Evolutionary conservation across 2,329 filamentous ascomycete genomes (phyloP).

Genomic region (Trichoderma guizhouense): DNA sequence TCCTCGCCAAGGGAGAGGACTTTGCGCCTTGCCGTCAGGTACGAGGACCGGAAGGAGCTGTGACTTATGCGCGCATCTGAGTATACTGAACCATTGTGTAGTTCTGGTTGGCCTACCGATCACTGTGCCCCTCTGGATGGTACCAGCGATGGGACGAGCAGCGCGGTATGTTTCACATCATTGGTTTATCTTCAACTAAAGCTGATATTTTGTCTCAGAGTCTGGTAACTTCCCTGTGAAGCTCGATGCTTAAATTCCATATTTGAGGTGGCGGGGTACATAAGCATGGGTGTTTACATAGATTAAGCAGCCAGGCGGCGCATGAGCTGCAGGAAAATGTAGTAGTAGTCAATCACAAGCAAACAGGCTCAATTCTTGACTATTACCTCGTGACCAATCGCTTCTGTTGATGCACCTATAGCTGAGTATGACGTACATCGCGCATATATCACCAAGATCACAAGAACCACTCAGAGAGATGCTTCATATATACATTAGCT

Average conservation of each 20-base stretch:
- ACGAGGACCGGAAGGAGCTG: conserved; percentile 31
- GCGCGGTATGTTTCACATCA: conserved; percentile 64
- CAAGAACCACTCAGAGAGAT: not conserved
- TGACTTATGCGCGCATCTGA: not conserved
- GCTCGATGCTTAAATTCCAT: conserved; percentile 53
- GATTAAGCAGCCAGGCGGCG: conserved; percentile 34
- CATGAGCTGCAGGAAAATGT: conserved; percentile 36
- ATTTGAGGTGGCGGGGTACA: conserved; percentile 22
- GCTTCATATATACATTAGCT: not conserved
- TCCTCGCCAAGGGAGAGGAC: conserved; percentile 96
- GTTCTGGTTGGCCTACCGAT: conserved; percentile 97
- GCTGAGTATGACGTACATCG: conserved; percentile 14
- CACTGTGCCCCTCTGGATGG: conserved; percentile 95
- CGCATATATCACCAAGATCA: not conserved
- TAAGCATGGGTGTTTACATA: conserved; percentile 28
- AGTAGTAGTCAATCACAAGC: conserved; percentile 30
- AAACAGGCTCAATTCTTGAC: conserved; percentile 22
- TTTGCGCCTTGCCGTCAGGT: conserved; percentile 97
- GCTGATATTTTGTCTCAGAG: conserved; percentile 35
- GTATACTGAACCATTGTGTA: conserved; percentile 37
- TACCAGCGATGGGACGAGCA: conserved; percentile 94
- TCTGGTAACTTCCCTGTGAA: conserved; percentile 66
- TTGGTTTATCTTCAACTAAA: conserved; percentile 20
- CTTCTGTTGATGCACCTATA: not conserved
- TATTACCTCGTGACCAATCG: not conserved